A percentile compares a stretch with the other conserved stretches of the same genome.
Conservation (phyloP, 2,329 filamentous ascomycete species). For the Arthrobotrys sphaeroides region DNA sequence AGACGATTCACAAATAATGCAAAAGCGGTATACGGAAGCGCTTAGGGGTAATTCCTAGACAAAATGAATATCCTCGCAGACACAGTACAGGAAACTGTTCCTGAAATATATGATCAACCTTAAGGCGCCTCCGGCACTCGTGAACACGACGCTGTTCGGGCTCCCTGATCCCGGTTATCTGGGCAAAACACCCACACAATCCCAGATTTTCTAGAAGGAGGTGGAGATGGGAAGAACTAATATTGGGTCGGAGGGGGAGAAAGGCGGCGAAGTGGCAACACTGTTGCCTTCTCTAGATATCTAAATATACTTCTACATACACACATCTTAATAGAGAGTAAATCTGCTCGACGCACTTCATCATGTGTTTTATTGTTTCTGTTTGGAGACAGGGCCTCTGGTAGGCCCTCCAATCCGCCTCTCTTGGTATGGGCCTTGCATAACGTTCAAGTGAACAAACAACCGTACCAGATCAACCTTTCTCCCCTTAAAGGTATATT, state of each 20-base stretch:
- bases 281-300: neutral
- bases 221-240: too few species aligned
- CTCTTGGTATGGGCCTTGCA: neutral
- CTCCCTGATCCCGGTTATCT: too few species aligned
- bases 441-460: neutral
- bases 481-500: neutral
- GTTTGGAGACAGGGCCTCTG: neutral
- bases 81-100: too few species aligned
- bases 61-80: too few species aligned
- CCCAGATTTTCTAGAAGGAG: too few species aligned
- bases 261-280: neutral
- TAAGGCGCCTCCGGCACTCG: too few species aligned
- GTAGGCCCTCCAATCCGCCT: neutral
- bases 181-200: too few species aligned
- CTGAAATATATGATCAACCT: too few species aligned
- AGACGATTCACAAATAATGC: conserved; percentile 31
- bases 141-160: too few species aligned
- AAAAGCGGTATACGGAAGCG: too few species aligned
- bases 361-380: neutral
- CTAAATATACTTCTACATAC: conserved; percentile 17
- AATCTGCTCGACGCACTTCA: neutral
- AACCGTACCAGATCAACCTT: neutral
- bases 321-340: conserved; percentile 7
- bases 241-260: too few species aligned
- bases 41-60: too few species aligned